Evolutionary conservation across 2,329 filamentous ascomycete species (phyloP), one percentile per base, ranked within the genome.

Genomic region (Neofusicoccum ribis): DNA sequence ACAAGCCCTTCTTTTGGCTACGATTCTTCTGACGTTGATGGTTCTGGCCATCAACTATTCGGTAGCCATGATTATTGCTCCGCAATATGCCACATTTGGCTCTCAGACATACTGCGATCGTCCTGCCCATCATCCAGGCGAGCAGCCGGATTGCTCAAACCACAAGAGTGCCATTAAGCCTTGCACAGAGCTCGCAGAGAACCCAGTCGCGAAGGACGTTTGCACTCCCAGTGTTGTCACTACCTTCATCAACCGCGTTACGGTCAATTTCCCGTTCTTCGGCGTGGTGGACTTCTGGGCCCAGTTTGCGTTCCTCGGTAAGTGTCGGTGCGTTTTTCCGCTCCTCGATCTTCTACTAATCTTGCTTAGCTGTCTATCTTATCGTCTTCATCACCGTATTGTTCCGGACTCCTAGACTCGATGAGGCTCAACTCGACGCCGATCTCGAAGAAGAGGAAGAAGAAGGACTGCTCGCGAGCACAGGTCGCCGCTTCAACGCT

Each of bases 271-370:
- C 85, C 93, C 95, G 5, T 92, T 97, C 75, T 96, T 99, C 73
- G 95, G 95, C 11, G 88, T 90, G 11, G 81, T 98, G n/a, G 86
- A 92, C 70, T 99, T 98, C 78, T 99, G 93, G 93, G 91, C 93
- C 0, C 95, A 99, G 73, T 98, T 97, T 74, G 91, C 86, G 12
- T 98, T 99, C 80, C 79, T 99, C 49, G 90, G 81, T 81, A 76
- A 70, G 74, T 66, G 20, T 50, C 2, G n/a, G 14, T n/a, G 37
- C 14, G 31, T 20, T 36, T 31, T 44, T n/a, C 36, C 34, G 17
- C n/a, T 46, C 17, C 41, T 52, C 39, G 23, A 5, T 31, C 6
- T 23, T 3, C 4, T 47, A 15, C 37, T 63, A 9, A 63, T 39
- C 7, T 43, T 59, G 3, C 6, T 8, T 79, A 39, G 84, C 74